Evolutionary conservation across 1,284 basidiomycete species (phyloP), one percentile per base, ranked within the genome.

Genomic region (Sporisorium scitamineum): DNA sequence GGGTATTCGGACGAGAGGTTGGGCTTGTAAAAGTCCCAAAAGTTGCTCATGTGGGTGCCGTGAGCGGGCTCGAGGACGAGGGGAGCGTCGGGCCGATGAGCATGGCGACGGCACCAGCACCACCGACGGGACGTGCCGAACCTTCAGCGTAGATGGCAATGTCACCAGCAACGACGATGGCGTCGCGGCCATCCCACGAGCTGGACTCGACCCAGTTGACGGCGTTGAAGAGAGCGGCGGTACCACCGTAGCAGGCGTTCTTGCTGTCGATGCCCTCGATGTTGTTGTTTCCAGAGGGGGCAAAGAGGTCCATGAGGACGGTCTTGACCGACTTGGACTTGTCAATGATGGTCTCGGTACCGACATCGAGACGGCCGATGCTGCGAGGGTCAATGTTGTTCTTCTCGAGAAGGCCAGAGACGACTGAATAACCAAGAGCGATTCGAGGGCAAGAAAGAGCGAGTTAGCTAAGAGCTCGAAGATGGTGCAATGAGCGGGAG

Each of bases 321-420:
- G 97, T 98, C 88, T 99, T 99, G 87, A 95, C 95, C 29, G 96
- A 94, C 88, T 99, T 99, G 72, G 95, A 96, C 89, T 99, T 99
- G 91, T 99, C 96, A 82, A 99, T 97, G 88, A 99, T 94, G 58
- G 97, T 98, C 87, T 99, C 97, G 32, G 97, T 99, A 67, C 96
- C 96, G 79, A 99, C 95, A 79, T 99, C 96, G 69, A 99, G 91
- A 79, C 96, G 94, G 68, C 96, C 96, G 86, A 99, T 96, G 63
- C 93, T 94, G 84, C 90, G 92, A 72, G 96, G 95, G 89, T 98
- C 95, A 83, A 99, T 90, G 88, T 95, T 92, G 90, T 93, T 97
- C 87, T 97, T 98, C 85, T 94, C 90, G 76, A 99, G 89, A 44
- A 99, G 91, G 76, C 92, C 92, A 68, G 90, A 90, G 77, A 85